These are phyloP conservation scores for Exophiala lecanii-corni DNA, from an alignment of 2,329 filamentous ascomycete species.

Conservation along the genomic window DNA sequence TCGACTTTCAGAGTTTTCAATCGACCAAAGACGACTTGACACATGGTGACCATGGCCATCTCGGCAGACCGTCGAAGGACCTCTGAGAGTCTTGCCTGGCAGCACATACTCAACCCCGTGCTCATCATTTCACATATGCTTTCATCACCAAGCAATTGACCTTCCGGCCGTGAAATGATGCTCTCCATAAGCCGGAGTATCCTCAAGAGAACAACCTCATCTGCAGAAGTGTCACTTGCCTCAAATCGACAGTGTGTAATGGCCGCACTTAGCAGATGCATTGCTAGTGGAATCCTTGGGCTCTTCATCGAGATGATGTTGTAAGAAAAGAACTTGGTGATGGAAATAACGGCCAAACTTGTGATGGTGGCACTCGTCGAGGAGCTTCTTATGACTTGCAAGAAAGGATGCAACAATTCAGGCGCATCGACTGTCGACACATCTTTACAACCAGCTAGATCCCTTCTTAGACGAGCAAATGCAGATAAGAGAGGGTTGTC, in stretches of 20 bases:
- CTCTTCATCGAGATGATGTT: conserved; percentile 80
- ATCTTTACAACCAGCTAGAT: conserved; percentile 84
- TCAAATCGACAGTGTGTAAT: conserved; percentile 98
- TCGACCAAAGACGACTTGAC: conserved; percentile 94
- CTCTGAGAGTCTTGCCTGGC: conserved; percentile 84
- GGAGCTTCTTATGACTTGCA: conserved; percentile 93
- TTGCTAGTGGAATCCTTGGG: conserved; percentile 81
- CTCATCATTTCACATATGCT: conserved; percentile 99
- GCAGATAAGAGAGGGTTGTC: conserved; percentile 95
- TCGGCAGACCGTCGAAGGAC: conserved; percentile 86
- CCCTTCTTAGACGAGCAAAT: conserved; percentile 82
- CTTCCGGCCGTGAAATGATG: conserved; percentile 91
- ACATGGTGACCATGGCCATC: conserved; percentile 96
- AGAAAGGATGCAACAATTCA: conserved; percentile 82
- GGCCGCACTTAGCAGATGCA: conserved; percentile 90
- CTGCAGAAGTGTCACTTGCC: conserved; percentile 87
- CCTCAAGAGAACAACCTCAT: conserved; percentile 89
- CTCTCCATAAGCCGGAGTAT: conserved; percentile 98
- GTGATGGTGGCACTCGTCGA: conserved; percentile 96
- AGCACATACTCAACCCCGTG: conserved; percentile 93
- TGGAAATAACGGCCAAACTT: conserved; percentile 83
- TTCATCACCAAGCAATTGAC: conserved; percentile 91
- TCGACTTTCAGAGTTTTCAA: conserved; percentile 81
- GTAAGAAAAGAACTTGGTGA: conserved; percentile 95
- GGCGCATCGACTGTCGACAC: conserved; percentile 86